Conservation (phyloP, 257 asterid genomes). For the Nicotiana undulata region DNA sequence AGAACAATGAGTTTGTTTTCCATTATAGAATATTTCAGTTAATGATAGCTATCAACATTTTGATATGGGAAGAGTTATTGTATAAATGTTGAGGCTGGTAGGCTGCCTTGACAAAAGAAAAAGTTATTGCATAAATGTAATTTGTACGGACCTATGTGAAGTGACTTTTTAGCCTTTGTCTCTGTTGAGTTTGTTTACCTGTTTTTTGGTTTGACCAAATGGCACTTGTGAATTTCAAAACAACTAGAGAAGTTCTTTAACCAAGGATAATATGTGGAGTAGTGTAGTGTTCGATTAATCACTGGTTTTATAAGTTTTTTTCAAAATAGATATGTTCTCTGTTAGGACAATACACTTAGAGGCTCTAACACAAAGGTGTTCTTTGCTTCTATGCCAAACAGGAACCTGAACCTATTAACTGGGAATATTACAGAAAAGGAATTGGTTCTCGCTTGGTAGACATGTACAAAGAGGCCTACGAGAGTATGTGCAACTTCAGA, state of each 20-base stretch:
- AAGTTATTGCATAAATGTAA: neutral
- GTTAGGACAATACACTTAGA: neutral
- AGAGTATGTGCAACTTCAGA: conserved; percentile 32
- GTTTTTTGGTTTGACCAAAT: neutral
- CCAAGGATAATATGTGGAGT: neutral
- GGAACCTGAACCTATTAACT: conserved; percentile 92
- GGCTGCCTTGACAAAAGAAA: too few relatives aligned
- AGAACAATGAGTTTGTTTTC: neutral
- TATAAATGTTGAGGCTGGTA: neutral
- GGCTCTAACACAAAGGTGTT: neutral
- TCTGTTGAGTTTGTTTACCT: neutral
- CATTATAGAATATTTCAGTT: neutral
- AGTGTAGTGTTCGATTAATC: neutral
- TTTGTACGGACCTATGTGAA: neutral
- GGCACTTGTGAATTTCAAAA: neutral
- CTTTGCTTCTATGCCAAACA: conserved; percentile 18
- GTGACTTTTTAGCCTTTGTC: neutral
- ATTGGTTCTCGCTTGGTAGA: conserved; percentile 90
- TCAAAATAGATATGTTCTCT: neutral
- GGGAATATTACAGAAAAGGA: conserved; percentile 93
- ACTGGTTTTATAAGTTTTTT: neutral
- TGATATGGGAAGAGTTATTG: neutral
- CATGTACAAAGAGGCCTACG: conserved; percentile 88
- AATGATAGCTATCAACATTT: neutral
- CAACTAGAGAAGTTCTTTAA: neutral